These are phyloP conservation scores for Marasmius tenuissimus DNA, from an alignment of 1,284 basidiomycete genomes.

Conservation along the genomic window DNA sequence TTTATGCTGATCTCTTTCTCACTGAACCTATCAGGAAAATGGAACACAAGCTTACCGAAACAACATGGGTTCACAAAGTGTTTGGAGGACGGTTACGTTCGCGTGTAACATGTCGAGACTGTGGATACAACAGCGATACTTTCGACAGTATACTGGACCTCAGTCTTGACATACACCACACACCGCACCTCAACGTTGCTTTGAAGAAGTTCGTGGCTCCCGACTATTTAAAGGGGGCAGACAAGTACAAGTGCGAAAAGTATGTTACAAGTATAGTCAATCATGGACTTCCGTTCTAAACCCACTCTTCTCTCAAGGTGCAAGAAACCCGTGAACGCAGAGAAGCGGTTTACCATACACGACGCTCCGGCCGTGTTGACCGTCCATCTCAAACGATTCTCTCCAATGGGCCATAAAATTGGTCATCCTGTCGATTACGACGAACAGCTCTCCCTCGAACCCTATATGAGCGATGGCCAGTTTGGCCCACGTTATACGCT, in stretches of 20 bases:
- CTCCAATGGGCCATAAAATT: constrained; percentile 87
- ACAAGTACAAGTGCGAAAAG: constrained; percentile 99
- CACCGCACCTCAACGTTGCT: constrained; percentile 69
- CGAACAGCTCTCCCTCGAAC: constrained; percentile 73
- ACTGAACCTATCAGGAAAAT: constrained; percentile 58
- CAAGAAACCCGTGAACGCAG: constrained; percentile 84
- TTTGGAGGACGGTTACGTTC: constrained; percentile 94
- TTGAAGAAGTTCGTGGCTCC: constrained; percentile 82
- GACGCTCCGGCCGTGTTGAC: constrained; percentile 91
- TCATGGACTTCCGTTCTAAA: constrained; percentile 4
- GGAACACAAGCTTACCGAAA: constrained; percentile 80
- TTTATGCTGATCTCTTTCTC: constrained; percentile 5
- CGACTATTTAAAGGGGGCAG: constrained; percentile 84
- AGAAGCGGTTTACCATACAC: constrained; percentile 87
- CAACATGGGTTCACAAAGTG: constrained; percentile 92
- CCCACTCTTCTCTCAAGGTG: constrained; percentile 53
- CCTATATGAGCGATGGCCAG: constrained; percentile 82
- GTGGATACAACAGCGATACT: constrained; percentile 91
- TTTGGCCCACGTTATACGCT: constrained; percentile 82
- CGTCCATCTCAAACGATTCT: constrained; percentile 96
- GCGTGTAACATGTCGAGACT: constrained; percentile 86
- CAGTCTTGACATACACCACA: constrained; percentile 81
- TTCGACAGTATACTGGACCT: constrained; percentile 95
- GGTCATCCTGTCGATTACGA: constrained; percentile 78
- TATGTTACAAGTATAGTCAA: constrained; percentile 39